Base-by-base conservation (phyloP, 331 rosid species). In the Phaseolus coccineus region DNA sequence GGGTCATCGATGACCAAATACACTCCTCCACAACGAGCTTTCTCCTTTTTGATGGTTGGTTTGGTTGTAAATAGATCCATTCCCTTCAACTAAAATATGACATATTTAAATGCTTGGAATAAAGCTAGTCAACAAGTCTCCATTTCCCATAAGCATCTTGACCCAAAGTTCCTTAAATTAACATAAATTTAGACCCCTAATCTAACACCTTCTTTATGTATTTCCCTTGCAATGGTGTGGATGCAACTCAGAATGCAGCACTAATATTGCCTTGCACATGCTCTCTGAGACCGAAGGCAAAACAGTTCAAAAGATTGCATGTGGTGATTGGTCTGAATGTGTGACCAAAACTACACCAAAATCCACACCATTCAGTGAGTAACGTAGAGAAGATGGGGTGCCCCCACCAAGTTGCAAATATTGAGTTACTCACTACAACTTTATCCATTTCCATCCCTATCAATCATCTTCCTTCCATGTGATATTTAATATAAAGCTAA, bases 371-470 rank as follows among this genome's bases (percentile, higher is more conserved):
- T 77, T 74, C 87, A 66, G 15, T 19, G 22, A 19, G 22, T 77
- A 47, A 50, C 80, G 76, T 76, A 83, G 66, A 74, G 66, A 77
- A 56, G 56, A 46, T 51, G 30, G 19, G 64, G 33, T 65, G 57
- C 68, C 77, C 91, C 91, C 80, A 80, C 88, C 75, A 83, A 53
- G 80, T 77, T 76, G 40, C 56, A 51, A 50, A 13, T 62, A 30
- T 76, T 40, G 35, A 68, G 53, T 30, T 72, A 48, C 15, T 76
- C 10, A 1, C 47, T 42, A 2, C 47, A 28, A 65, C 59, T 65
- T 44, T 68, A 77, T 81, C 74, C 89, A 73, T 80, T 83, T 76
- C 80, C 69, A 78, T 84, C 89, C 74, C 78, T 77, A 16, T 84
- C 88, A 62, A 24, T 52, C 31, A 71, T 76, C 71, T 70, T 79